Evolutionary conservation across 805 yeast species (phyloP).

Genomic region (Hanseniaspora lindneri): DNA sequence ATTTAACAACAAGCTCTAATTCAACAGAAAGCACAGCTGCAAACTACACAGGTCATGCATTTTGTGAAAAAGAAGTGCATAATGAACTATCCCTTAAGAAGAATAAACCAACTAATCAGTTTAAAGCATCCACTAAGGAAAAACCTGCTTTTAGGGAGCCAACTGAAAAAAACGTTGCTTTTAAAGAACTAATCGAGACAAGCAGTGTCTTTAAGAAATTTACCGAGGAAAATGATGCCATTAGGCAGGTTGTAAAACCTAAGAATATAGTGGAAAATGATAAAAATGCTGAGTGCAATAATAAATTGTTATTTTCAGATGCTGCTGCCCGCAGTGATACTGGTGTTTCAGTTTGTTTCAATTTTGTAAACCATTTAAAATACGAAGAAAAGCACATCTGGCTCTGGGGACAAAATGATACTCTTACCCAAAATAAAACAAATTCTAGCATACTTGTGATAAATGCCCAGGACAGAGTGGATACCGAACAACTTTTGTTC

Average conservation of each 20-base stretch:
- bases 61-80: too few species aligned
- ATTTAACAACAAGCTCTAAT: background rate
- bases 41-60: too few species aligned
- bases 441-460: background rate
- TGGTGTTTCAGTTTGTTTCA: background rate
- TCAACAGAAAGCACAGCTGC: too few species aligned
- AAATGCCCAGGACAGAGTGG: background rate
- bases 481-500: background rate
- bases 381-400: conserved; percentile 2
- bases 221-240: too few species aligned
- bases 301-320: background rate
- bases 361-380: background rate
- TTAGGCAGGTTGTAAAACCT: conserved; percentile 9
- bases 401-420: background rate
- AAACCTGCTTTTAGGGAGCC: too few species aligned
- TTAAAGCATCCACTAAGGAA: too few species aligned
- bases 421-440: background rate
- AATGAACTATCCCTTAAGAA: too few species aligned
- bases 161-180: too few species aligned
- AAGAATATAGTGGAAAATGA: conserved; percentile 3
- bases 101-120: too few species aligned
- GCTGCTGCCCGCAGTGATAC: background rate
- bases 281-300: background rate
- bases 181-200: too few species aligned
- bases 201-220: too few species aligned